phyloP scores from a whole-genome alignment of 495 filamentous ascomycete species.

The Talaromyces proteolyticus region DNA sequence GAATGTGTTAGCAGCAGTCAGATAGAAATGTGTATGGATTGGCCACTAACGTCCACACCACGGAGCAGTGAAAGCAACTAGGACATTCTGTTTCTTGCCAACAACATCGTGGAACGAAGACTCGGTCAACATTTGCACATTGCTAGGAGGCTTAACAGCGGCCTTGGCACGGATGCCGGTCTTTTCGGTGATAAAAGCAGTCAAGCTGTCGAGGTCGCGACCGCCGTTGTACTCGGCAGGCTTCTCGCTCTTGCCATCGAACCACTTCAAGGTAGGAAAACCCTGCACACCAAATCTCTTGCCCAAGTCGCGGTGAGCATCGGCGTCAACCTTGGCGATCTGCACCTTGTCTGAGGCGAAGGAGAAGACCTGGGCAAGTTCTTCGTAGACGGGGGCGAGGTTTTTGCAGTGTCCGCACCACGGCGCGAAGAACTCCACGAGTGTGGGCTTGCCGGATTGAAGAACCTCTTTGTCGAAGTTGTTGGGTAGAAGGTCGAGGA shows the following conservation, averaged over 20 bases:
- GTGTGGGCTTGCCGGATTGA: conserved; percentile 86
- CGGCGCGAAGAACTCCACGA: conserved; percentile 98
- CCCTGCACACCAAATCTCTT: conserved; percentile 84
- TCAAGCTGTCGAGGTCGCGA: conserved; percentile 81
- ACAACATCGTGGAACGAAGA: conserved; percentile 67
- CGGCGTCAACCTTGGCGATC: conserved; percentile 94
- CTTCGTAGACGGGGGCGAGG: conserved; percentile 90
- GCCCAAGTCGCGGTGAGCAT: conserved; percentile 77
- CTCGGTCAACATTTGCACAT: conserved; percentile 77
- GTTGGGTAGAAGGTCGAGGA: conserved; percentile 76
- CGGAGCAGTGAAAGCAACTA: conserved; percentile 94
- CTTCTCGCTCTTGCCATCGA: conserved; percentile 90
- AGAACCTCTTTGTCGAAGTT: conserved; percentile 91
- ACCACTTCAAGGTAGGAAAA: conserved; percentile 97
- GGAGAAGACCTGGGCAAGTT: conserved; percentile 71
- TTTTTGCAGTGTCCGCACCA: conserved; percentile 99
- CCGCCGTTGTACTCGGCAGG: conserved; percentile 82
- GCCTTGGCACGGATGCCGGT: conserved; percentile 73
- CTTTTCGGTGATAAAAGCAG: conserved; percentile 79
- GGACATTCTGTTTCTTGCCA: conserved; percentile 80
- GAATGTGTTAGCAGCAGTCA: conserved; percentile 15
- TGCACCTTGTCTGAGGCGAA: conserved; percentile 76
- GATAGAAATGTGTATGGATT: too few relatives aligned
- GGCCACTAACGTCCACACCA: conserved; percentile 98
- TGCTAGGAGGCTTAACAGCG: conserved; percentile 63